phyloP scores from a whole-genome alignment of 2,329 filamentous ascomycete species.

The Fusarium robinianum region DNA sequence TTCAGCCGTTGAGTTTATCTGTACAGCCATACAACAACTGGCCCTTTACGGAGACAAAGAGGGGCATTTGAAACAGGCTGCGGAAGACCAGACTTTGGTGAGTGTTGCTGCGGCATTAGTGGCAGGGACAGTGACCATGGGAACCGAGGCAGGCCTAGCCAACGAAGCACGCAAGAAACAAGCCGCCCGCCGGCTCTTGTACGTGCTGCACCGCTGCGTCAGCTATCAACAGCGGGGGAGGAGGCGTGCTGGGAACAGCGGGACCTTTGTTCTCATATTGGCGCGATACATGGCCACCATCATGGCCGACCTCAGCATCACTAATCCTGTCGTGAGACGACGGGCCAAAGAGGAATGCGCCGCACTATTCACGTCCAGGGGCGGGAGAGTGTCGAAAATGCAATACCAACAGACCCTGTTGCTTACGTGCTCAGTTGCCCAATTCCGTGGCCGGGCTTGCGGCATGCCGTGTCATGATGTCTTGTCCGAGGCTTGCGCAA shows the following conservation, averaged over 20 bases:
- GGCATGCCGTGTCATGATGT: slow-evolving; percentile 45
- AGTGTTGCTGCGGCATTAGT: slow-evolving; percentile 39
- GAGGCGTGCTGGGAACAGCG: slow-evolving; percentile 13
- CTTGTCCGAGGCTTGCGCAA: slow-evolving; percentile 47
- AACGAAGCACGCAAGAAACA: slow-evolving; percentile 13
- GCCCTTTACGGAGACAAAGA: slow-evolving; percentile 13
- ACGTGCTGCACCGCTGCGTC: slow-evolving; percentile 35
- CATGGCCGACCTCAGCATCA: slow-evolving; percentile 21
- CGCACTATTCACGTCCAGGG: slow-evolving; percentile 21
- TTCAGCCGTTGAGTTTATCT: slow-evolving; percentile 32
- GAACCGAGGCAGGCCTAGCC: slow-evolving; percentile 2
- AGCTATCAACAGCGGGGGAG: slow-evolving; percentile 19
- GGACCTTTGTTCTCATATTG: slow-evolving; percentile 34
- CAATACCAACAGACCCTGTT: slow-evolving; percentile 40
- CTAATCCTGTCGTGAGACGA: slow-evolving; percentile 19
- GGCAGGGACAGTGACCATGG: slow-evolving; percentile 32
- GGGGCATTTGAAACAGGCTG: slow-evolving; percentile 1
- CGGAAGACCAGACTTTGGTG: slow-evolving; percentile 36
- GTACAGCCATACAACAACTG: slow-evolving; percentile 32
- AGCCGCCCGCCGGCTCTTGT: slow-evolving; percentile 32
- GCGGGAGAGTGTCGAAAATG: slow-evolving; percentile 17
- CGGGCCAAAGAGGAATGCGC: slow-evolving; percentile 30
- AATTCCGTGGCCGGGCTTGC: slow-evolving; percentile 51
- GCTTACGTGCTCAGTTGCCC: slow-evolving; percentile 52
- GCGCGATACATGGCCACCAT: slow-evolving; percentile 37